These are phyloP conservation scores for Fusarium oxysporum DNA, from an alignment of 2,329 filamentous ascomycete species.

Conservation along the genomic window DNA sequence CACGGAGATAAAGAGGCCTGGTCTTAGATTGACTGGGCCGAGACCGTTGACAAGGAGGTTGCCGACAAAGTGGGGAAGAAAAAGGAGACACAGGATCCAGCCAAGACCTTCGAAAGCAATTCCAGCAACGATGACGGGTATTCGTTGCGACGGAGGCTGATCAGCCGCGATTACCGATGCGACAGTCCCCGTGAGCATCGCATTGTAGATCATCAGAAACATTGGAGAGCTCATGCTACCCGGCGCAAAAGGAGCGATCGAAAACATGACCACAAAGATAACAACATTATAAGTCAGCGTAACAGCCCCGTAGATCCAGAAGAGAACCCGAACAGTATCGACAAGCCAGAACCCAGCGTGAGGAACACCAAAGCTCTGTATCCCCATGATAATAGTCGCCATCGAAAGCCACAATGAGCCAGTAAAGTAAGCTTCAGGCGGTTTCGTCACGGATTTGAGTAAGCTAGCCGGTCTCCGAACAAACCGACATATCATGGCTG, in stretches of 20 bases:
- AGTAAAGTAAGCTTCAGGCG: constrained; percentile 5
- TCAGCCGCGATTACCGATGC: not conserved
- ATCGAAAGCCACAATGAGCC: not conserved
- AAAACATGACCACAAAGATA: constrained; percentile 7
- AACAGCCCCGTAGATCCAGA: not conserved
- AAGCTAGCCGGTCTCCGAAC: not conserved
- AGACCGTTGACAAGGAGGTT: constrained; percentile 1
- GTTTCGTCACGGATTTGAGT: not conserved
- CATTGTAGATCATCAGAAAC: constrained; percentile 12
- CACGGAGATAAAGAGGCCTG: not conserved
- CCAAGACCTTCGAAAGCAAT: not conserved
- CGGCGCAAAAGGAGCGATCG: not conserved
- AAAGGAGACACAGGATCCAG: not conserved
- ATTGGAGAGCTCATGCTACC: constrained; percentile 16
- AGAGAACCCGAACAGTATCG: not conserved
- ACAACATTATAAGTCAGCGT: constrained; percentile 1
- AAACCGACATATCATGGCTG: not conserved
- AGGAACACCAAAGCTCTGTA: constrained; percentile 10
- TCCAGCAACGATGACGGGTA: not conserved
- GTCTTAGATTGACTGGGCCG: not conserved
- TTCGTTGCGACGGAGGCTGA: not conserved
- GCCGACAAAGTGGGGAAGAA: not conserved
- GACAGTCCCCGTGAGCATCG: not conserved
- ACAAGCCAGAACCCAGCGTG: not conserved
- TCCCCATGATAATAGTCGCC: constrained; percentile 8